Conservation (phyloP, 1,139 yeast genomes). For the Yamadazyma pseudoaaseri region DNA sequence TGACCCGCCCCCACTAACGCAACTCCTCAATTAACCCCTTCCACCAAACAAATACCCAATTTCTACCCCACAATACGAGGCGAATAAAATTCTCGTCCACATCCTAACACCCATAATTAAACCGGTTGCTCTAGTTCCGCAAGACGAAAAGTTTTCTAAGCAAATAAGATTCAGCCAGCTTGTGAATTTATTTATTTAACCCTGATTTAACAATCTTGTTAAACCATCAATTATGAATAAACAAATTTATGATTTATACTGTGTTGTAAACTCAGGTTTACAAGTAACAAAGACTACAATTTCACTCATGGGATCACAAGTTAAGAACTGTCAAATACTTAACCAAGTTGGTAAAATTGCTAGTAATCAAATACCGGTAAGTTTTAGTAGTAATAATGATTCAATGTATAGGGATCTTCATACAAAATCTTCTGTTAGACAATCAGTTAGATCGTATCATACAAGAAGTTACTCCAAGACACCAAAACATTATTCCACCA, state of each 20-base stretch:
- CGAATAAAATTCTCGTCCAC: too few species aligned
- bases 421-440: constrained; percentile 6
- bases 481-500: constrained; percentile 13
- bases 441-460: constrained; percentile 10
- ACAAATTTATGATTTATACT: constrained; percentile 9
- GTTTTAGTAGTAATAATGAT: neutral
- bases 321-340: constrained; percentile 2
- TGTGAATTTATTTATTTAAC: constrained; percentile 3
- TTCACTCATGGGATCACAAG: constrained; percentile 5
- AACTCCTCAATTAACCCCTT: too few species aligned
- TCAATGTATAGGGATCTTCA: constrained; percentile 10
- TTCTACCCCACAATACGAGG: constrained; percentile 1
- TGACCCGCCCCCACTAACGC: too few species aligned
- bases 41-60: neutral
- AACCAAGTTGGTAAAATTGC: constrained; percentile 2
- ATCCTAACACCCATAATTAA: constrained; percentile 1
- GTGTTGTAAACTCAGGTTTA: constrained; percentile 9
- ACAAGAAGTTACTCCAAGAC: constrained; percentile 6
- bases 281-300: constrained; percentile 4
- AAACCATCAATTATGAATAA: constrained; percentile 6
- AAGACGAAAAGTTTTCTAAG: constrained; percentile 1
- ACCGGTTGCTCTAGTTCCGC: neutral
- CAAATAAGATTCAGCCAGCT: constrained; percentile 3
- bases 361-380: constrained; percentile 2
- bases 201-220: constrained; percentile 1